Evolutionary conservation across 192 early-diverging fungal species (phyloP).

Genomic region (Chytriomyces sp.): DNA sequence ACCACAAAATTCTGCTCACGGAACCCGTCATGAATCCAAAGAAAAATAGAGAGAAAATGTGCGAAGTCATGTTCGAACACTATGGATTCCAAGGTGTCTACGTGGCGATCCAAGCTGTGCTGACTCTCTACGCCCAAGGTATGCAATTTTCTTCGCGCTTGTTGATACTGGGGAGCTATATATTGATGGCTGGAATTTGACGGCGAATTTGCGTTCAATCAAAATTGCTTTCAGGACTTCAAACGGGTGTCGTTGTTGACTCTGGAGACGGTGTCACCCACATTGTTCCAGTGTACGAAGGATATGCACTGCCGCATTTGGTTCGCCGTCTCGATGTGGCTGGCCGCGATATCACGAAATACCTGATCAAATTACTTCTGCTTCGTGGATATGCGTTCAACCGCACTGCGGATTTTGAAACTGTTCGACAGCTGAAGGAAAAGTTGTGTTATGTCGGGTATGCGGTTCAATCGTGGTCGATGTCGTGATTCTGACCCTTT

Average conservation of each 20-base stretch:
- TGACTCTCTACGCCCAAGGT: constrained; percentile 99
- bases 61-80: constrained; percentile 94
- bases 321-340: constrained; percentile 93
- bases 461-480: constrained; percentile 13
- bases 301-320: constrained; percentile 88
- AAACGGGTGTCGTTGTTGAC: constrained; percentile 97
- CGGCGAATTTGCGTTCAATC: too few relatives aligned
- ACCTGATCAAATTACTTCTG: constrained; percentile 95
- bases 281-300: constrained; percentile 98
- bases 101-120: constrained; percentile 95
- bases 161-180: too few relatives aligned
- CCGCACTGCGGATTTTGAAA: constrained; percentile 97
- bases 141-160: constrained; percentile 1
- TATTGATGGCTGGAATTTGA: too few relatives aligned
- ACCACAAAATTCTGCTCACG: constrained; percentile 93
- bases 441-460: constrained; percentile 97
- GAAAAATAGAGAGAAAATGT: constrained; percentile 91
- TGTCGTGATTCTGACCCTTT: constrained; percentile 11
- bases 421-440: constrained; percentile 96
- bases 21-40: constrained; percentile 97
- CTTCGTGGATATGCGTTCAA: constrained; percentile 96
- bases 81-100: constrained; percentile 94
- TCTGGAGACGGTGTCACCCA: constrained; percentile 99
- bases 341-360: constrained; percentile 92
- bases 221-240: too few relatives aligned